Percentiles rank a stretch among this genome's conserved stretches.
Evolutionary conservation across 148 eudicot genomes (phyloP).

Genomic region (Camellia granthamiana): DNA sequence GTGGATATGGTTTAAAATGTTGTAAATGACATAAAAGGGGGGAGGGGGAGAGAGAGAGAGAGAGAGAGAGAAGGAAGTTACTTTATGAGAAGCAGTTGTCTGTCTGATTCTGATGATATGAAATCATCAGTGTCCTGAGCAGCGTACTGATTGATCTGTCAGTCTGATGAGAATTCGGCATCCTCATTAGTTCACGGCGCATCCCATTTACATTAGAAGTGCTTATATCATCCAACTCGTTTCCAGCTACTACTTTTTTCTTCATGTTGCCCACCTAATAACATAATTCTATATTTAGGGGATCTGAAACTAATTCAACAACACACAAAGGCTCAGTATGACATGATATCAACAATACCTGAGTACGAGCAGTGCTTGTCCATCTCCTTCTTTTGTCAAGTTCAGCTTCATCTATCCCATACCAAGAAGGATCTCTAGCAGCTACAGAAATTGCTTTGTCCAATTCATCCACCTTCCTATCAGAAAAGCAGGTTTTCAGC

Average conservation of each 20-base stretch:
- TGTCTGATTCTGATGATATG: constrained; percentile 87
- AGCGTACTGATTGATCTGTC: constrained; percentile 46
- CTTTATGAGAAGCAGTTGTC: constrained; percentile 84
- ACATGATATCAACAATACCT: constrained; percentile 42
- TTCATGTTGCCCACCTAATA: constrained; percentile 72
- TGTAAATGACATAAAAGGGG: neutral
- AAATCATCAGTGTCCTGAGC: constrained; percentile 69
- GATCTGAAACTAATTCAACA: constrained; percentile 3
- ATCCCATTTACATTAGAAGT: constrained; percentile 39
- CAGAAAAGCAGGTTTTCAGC: constrained; percentile 50
- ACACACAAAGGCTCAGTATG: neutral
- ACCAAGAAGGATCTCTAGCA: constrained; percentile 65
- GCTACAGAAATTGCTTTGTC: constrained; percentile 87
- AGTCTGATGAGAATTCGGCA: constrained; percentile 56
- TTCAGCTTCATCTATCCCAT: constrained; percentile 67
- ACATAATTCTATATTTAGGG: constrained; percentile 18
- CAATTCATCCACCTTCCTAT: constrained; percentile 98
- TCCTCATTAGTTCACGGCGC: constrained; percentile 77
- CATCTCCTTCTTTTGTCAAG: constrained; percentile 84
- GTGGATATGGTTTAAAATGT: neutral
- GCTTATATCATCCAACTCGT: constrained; percentile 53
- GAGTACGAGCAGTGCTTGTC: constrained; percentile 81
- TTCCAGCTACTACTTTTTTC: constrained; percentile 59
- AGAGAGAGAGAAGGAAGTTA: constrained; percentile 22
- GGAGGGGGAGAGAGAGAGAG: neutral